phyloP scores from a whole-genome alignment of 1,284 basidiomycete genomes.

The Inonotus hispidus region DNA sequence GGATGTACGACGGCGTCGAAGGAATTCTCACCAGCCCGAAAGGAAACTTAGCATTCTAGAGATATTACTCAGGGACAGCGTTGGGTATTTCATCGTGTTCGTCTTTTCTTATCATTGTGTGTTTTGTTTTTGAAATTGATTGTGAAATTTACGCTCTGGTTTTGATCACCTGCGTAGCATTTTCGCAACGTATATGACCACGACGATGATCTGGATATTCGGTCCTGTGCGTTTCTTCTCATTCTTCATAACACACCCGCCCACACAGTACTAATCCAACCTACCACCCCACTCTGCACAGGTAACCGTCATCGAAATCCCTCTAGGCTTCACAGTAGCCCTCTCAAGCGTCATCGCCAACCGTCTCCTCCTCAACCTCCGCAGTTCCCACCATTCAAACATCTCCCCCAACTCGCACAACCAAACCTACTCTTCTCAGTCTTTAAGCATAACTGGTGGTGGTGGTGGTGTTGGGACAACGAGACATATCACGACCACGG shows the following conservation, averaged over 20 bases:
- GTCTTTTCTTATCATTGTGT: conserved; percentile 18
- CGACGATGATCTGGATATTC: conserved; percentile 44
- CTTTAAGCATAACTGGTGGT: not conserved
- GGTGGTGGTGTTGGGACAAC: not conserved
- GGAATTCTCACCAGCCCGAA: not conserved
- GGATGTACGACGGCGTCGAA: not conserved
- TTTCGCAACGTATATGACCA: conserved; percentile 49
- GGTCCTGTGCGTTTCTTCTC: conserved; percentile 34
- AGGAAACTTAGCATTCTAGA: conserved; percentile 30
- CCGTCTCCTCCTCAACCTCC: conserved; percentile 50
- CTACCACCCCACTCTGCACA: conserved; percentile 20
- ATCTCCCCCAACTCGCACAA: not conserved
- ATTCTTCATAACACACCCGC: not conserved
- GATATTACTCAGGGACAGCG: conserved; percentile 49
- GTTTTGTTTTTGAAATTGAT: not conserved
- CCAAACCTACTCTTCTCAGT: not conserved
- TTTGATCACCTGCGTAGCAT: conserved; percentile 38
- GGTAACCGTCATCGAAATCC: conserved; percentile 41
- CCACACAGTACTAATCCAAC: conserved; percentile 14
- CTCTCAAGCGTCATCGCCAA: conserved; percentile 52
- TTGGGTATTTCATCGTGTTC: conserved; percentile 51
- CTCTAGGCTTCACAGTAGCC: conserved; percentile 51
- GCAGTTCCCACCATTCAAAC: conserved; percentile 25
- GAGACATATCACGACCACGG: not conserved
- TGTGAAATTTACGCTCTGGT: no score